These are phyloP conservation scores for Fallopia convolvulus DNA, from an alignment of 148 eudicot genomes.

Conservation along the genomic window DNA sequence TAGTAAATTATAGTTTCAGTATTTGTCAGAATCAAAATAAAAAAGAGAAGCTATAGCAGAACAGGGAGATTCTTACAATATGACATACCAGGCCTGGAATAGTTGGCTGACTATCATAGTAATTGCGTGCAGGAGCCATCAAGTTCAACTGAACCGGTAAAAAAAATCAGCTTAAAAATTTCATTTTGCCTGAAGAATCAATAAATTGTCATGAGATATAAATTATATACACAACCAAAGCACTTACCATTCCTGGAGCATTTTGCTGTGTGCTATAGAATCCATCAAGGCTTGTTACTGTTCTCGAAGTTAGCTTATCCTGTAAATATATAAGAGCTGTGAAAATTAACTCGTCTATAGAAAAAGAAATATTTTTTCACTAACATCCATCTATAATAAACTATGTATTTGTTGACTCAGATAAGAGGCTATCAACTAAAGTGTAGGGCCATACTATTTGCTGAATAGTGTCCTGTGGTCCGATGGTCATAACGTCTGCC, in stretches of 20 bases:
- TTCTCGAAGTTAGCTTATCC: slow-evolving; percentile 72
- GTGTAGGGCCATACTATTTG: slow-evolving; percentile 52
- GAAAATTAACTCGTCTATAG: background rate
- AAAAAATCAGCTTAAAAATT: slow-evolving; percentile 17
- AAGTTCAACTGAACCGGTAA: slow-evolving; percentile 72
- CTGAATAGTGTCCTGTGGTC: slow-evolving; percentile 64
- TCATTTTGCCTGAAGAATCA: background rate
- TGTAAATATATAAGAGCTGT: slow-evolving; percentile 21
- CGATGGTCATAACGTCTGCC: slow-evolving; percentile 62
- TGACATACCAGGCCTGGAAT: slow-evolving; percentile 81
- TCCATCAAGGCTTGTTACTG: slow-evolving; percentile 58
- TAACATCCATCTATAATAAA: background rate
- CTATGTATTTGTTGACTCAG: background rate
- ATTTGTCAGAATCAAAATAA: slow-evolving; percentile 4
- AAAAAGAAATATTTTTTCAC: background rate
- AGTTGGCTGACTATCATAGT: slow-evolving; percentile 62
- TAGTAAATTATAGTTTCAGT: slow-evolving; percentile 23
- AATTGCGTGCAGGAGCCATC: slow-evolving; percentile 80
- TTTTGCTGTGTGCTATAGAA: slow-evolving; percentile 70
- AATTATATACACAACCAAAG: background rate
- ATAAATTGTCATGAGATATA: background rate
- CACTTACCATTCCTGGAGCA: slow-evolving; percentile 78
- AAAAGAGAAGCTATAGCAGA: background rate
- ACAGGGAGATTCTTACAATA: slow-evolving; percentile 11
- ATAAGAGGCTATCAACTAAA: slow-evolving; percentile 1